Base-by-base conservation (phyloP, 2,329 filamentous ascomycete genomes). In the Hypoxylon sp. region DNA sequence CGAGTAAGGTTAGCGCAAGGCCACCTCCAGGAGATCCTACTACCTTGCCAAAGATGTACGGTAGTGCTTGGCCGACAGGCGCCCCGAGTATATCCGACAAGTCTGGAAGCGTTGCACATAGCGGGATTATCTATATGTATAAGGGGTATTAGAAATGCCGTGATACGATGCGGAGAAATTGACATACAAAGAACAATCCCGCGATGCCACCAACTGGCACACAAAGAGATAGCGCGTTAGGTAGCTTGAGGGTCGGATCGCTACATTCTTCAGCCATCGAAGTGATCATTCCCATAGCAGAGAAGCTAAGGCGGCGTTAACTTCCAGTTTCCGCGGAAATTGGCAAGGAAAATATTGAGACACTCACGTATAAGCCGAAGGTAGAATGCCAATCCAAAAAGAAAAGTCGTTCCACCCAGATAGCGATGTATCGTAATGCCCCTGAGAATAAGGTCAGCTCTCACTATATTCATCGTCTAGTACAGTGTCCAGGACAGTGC, bases 371-470 rank as follows among this genome's bases (percentile, higher is more conserved):
- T 88, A 89, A 6, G 86, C 86, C 0, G 86, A 82, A 1, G 87
- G 88, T 2, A 90, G 79, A 9, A 90, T 81, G 22, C 88, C 88
- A 65, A 91, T 89, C 77, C 88, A 89, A 77, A 90, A 90, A 0
- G 85, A 86, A 73, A 90, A 90, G 13, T 79, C 80, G 2, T 84
- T 84, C 86, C 87, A 90, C 8, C 88, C 88, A 0, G 86, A 84
- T 11, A 88, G 79, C 3, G 80, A 81, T 1, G 81, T 82, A 68
- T 90, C 87, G 71, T 88, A 90, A 67, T 88, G 80, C 0, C 85
- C 84, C n/a, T 80, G 19, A 19, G 39, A 19, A 13, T 8, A 42
- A 42, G 11, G 39, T 62, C 31, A 50, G 63, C 13, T 47, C 3
- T 50, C 24, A 14, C 8, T 9, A 10, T 11, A 8, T 53, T 37